Evolutionary conservation across 352 stramenopile genomes (phyloP).

Genomic region (Aphanomyces euteiches): DNA sequence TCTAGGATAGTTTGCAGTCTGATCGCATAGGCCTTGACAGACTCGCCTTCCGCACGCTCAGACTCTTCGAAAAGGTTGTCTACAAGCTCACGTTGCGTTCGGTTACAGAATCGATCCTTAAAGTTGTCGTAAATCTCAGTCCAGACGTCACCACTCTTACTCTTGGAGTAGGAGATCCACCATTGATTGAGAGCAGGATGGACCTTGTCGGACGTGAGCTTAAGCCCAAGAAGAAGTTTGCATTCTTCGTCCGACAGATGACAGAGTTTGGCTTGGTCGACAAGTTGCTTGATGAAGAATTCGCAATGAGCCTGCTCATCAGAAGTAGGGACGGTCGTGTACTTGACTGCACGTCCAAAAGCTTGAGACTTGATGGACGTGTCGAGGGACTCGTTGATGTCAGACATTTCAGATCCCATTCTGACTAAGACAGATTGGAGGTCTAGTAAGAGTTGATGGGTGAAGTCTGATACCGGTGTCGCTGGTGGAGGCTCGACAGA

Average conservation of each 20-base stretch:
- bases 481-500: no score
- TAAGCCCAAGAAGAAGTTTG: conserved; percentile 4
- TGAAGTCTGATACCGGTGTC: no score
- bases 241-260: neutral
- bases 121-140: conserved; percentile 3
- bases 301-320: neutral
- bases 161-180: conserved; percentile 3
- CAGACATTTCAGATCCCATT: no score
- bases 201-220: neutral
- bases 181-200: neutral
- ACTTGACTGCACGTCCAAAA: neutral
- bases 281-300: conserved; percentile 10
- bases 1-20: neutral
- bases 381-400: no score
- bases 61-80: conserved; percentile 6
- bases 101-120: conserved; percentile 8
- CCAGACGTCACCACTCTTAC: neutral
- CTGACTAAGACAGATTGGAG: no score
- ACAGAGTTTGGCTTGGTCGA: neutral
- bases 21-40: neutral
- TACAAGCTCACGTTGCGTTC: neutral
- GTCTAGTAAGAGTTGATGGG: no score
- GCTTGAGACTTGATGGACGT: neutral
- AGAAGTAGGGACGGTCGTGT: neutral
- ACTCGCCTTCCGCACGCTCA: neutral